phyloP scores from a whole-genome alignment of 495 filamentous ascomycete genomes.

The Halenospora varia region DNA sequence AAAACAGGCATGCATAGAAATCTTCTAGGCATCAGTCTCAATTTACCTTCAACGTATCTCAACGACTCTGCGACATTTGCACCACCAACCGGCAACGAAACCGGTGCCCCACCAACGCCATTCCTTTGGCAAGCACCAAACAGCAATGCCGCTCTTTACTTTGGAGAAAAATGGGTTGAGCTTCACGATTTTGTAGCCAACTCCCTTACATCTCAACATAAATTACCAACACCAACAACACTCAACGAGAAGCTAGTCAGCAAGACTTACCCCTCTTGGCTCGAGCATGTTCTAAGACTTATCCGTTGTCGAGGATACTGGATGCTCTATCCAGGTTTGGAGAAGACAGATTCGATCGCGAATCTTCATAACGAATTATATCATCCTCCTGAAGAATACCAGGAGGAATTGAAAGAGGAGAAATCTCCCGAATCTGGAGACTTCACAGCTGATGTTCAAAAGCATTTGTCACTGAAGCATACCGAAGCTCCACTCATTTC shows the following conservation, averaged over 20 bases:
- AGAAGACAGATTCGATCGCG: constrained; percentile 46
- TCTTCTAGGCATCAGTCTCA: constrained; percentile 71
- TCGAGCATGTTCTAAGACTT: constrained; percentile 72
- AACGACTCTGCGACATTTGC: constrained; percentile 49
- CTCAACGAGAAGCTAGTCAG: constrained; percentile 47
- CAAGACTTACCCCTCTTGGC: constrained; percentile 66
- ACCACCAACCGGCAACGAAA: constrained; percentile 36
- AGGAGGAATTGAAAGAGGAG: constrained; percentile 9
- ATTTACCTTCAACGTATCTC: constrained; percentile 60
- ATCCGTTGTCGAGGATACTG: constrained; percentile 68
- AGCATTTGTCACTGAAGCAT: constrained; percentile 19
- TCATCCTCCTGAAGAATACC: constrained; percentile 65
- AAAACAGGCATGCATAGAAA: constrained; percentile 38
- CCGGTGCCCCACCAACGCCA: constrained; percentile 37
- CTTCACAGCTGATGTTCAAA: constrained; percentile 21
- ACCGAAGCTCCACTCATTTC: constrained; percentile 16
- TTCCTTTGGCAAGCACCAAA: constrained; percentile 83
- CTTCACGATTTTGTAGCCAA: constrained; percentile 69
- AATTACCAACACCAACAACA: constrained; percentile 23
- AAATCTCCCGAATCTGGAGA: background rate
- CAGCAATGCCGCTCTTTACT: constrained; percentile 73
- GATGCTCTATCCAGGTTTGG: constrained; percentile 65
- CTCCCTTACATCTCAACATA: constrained; percentile 42
- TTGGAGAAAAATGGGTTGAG: constrained; percentile 79
- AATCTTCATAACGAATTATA: constrained; percentile 72